Conservation (phyloP, 2,329 filamentous ascomycete species). For the Arthrobotrys iridis region DNA sequence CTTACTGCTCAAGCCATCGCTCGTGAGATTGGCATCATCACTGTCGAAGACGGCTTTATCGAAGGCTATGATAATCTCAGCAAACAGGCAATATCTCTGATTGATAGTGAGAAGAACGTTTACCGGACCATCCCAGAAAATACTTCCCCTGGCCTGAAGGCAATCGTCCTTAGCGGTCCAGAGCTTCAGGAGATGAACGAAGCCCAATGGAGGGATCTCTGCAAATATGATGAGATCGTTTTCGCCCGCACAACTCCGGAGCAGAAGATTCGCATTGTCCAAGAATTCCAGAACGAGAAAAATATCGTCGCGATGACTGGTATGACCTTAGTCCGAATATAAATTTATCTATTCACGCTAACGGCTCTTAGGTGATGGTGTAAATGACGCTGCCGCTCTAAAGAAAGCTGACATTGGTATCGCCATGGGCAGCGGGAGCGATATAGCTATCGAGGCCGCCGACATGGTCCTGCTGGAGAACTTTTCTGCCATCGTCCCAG, state of each 20-base stretch:
- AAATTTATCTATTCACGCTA: background rate
- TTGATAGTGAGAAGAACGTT: slow-evolving; percentile 29
- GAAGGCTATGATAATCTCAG: slow-evolving; percentile 23
- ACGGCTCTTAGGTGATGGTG: slow-evolving; percentile 60
- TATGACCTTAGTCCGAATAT: background rate
- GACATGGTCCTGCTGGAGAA: slow-evolving; percentile 74
- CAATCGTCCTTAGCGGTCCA: slow-evolving; percentile 72
- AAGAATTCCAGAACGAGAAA: slow-evolving; percentile 73
- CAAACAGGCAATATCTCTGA: slow-evolving; percentile 16
- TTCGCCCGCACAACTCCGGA: slow-evolving; percentile 81
- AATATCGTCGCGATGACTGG: slow-evolving; percentile 69
- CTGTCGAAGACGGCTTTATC: slow-evolving; percentile 60
- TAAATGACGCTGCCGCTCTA: slow-evolving; percentile 67
- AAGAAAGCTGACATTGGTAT: slow-evolving; percentile 71
- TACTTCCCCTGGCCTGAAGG: slow-evolving; percentile 60
- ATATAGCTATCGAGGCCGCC: slow-evolving; percentile 71
- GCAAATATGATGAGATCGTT: slow-evolving; percentile 75
- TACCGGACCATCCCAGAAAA: slow-evolving; percentile 49
- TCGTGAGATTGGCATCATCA: slow-evolving; percentile 76
- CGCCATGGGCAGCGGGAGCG: slow-evolving; percentile 69
- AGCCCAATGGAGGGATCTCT: slow-evolving; percentile 74
- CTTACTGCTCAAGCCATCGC: slow-evolving; percentile 79
- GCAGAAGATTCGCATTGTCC: slow-evolving; percentile 82
- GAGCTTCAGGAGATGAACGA: slow-evolving; percentile 74
- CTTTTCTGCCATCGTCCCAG: slow-evolving; percentile 77